phyloP scores from a whole-genome alignment of 2,329 filamentous ascomycete species.

The Chrysoporthe cubensis region DNA sequence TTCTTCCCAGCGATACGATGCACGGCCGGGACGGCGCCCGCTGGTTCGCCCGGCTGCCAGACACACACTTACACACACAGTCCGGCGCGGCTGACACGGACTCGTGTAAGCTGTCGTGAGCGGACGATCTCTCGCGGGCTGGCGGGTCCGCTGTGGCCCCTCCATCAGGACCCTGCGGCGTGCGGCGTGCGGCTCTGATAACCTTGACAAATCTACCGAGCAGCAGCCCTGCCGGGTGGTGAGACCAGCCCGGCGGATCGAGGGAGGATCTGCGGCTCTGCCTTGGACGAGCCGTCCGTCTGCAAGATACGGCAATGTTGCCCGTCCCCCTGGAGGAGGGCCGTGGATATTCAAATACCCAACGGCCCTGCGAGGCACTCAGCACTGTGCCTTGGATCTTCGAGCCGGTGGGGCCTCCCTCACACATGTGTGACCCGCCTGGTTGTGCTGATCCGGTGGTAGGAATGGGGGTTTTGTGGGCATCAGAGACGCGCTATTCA shows the following conservation, averaged over 20 bases:
- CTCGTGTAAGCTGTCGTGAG: background rate
- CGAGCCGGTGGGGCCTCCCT: background rate
- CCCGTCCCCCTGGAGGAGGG: background rate
- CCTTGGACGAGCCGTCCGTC: background rate
- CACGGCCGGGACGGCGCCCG: background rate
- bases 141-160: constrained; percentile 6
- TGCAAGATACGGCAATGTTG: background rate
- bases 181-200: constrained; percentile 10
- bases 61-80: background rate
- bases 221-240: background rate
- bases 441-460: background rate
- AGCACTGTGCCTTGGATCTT: background rate
- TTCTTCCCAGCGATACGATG: background rate
- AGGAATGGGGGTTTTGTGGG: background rate
- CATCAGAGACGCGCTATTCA: background rate
- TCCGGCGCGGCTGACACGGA: constrained; percentile 6
- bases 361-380: constrained; percentile 6
- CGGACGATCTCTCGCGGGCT: background rate
- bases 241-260: constrained; percentile 7
- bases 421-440: background rate
- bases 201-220: constrained; percentile 12
- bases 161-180: constrained; percentile 5
- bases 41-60: background rate
- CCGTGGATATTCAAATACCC: constrained; percentile 5
- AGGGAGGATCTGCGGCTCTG: constrained; percentile 22